A percentile compares a stretch with the other conserved stretches of the same genome.
Conservation (phyloP, 306 rosid genomes). For the Ormosia semicastrata region DNA sequence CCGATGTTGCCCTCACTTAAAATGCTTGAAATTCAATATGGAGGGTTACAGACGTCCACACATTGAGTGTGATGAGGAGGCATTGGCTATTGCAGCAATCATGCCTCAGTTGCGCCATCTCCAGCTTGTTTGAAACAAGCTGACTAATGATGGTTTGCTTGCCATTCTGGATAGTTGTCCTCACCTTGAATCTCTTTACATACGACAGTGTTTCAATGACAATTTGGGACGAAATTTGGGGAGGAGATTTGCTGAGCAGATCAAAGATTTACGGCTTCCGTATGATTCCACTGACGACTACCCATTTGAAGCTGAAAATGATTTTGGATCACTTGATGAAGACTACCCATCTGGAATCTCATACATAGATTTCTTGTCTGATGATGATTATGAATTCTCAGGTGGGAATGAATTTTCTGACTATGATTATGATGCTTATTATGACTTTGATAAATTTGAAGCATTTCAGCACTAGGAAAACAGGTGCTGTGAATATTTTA, state of each 20-base stretch:
- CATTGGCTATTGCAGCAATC: constrained; percentile 46
- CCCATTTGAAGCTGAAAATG: constrained; percentile 23
- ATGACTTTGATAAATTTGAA: background rate
- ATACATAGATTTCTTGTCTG: constrained; percentile 35
- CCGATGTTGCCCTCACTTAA: constrained; percentile 48
- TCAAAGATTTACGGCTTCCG: constrained; percentile 49
- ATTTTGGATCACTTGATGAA: constrained; percentile 32
- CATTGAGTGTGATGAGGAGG: constrained; percentile 41
- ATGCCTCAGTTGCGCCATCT: constrained; percentile 57
- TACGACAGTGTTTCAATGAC: constrained; percentile 53
- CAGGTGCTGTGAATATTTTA: background rate
- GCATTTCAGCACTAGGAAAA: background rate
- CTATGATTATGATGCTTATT: background rate
- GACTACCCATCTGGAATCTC: constrained; percentile 42
- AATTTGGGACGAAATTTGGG: constrained; percentile 37
- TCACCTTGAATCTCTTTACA: constrained; percentile 63
- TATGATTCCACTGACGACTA: constrained; percentile 40
- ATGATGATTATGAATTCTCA: constrained; percentile 44
- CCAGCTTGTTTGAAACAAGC: constrained; percentile 56
- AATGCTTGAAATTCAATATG: constrained; percentile 45
- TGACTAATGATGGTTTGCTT: constrained; percentile 55
- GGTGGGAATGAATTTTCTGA: constrained; percentile 42
- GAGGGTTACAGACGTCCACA: background rate
- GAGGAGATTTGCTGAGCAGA: constrained; percentile 41
- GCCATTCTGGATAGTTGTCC: constrained; percentile 69